Evolutionary conservation across 2,329 filamentous ascomycete species (phyloP).

Genomic region (Mariannaea sp.): DNA sequence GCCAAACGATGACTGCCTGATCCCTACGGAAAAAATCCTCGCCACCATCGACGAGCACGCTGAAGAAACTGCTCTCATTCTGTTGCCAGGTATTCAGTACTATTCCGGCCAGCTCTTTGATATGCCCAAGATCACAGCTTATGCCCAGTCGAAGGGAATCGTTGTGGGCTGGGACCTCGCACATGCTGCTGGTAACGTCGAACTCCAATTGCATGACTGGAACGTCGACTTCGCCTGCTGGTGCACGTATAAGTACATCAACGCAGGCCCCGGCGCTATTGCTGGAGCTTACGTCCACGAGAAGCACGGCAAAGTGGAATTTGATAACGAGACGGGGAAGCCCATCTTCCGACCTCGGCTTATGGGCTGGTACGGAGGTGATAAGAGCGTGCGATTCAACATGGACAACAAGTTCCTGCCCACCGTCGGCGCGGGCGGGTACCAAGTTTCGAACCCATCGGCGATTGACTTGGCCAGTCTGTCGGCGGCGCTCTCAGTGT

Average conservation of each 20-base stretch:
- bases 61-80: slow-evolving; percentile 71
- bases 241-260: slow-evolving; percentile 96
- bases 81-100: slow-evolving; percentile 88
- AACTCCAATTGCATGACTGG: slow-evolving; percentile 82
- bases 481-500: slow-evolving; percentile 73
- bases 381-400: slow-evolving; percentile 75
- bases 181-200: slow-evolving; percentile 84
- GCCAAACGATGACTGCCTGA: slow-evolving; percentile 62
- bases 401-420: slow-evolving; percentile 85
- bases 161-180: slow-evolving; percentile 87
- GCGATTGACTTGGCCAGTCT: slow-evolving; percentile 79
- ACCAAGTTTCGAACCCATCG: slow-evolving; percentile 82
- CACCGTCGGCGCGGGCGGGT: slow-evolving; percentile 77
- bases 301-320: slow-evolving; percentile 64
- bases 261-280: slow-evolving; percentile 81
- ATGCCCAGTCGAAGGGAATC: slow-evolving; percentile 74
- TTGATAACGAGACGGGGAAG: slow-evolving; percentile 42
- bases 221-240: slow-evolving; percentile 88
- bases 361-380: slow-evolving; percentile 85
- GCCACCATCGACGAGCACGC: slow-evolving; percentile 76
- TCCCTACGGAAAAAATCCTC: slow-evolving; percentile 74
- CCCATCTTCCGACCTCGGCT: slow-evolving; percentile 66
- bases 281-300: slow-evolving; percentile 82
- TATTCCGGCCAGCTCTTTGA: slow-evolving; percentile 91
- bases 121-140: slow-evolving; percentile 75